Percentiles rank a stretch among this genome's conserved stretches.
phyloP scores from a whole-genome alignment of 768 basidiomycete species.

The Leccinum variicolor region DNA sequence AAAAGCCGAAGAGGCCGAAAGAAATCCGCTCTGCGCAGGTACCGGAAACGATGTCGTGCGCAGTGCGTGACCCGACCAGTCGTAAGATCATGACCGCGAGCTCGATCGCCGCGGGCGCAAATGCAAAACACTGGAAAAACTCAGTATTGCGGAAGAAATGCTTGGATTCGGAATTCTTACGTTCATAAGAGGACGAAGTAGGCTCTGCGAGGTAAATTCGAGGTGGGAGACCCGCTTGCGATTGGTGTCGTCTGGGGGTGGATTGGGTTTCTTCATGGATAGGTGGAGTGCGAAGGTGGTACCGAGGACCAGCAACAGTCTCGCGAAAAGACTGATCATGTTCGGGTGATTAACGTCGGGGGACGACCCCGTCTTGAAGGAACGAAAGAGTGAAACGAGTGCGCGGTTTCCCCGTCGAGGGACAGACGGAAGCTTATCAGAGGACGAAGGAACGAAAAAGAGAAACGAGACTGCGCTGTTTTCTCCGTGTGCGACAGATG shows the following conservation, averaged over 20 bases:
- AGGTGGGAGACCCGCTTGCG: background rate
- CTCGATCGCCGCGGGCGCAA: constrained; percentile 3
- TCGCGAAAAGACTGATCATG: background rate
- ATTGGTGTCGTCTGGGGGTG: background rate
- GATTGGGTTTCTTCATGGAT: constrained; percentile 2
- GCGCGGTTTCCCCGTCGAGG: background rate
- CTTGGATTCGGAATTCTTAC: background rate
- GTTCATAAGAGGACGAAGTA: background rate
- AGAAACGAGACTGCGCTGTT: background rate
- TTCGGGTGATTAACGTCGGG: background rate
- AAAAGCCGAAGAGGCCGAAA: background rate
- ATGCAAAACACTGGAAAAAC: background rate
- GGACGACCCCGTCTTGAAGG: background rate
- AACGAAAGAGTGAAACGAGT: background rate
- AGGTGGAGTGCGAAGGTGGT: background rate
- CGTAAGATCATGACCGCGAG: background rate
- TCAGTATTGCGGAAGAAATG: background rate
- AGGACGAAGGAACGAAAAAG: background rate
- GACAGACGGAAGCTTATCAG: background rate
- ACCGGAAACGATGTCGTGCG: background rate
- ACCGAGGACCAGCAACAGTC: background rate
- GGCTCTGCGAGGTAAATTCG: background rate
- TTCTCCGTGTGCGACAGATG: background rate
- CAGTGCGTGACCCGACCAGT: background rate
- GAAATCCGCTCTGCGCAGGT: constrained; percentile 9